Base-by-base conservation (phyloP, 1,139 yeast genomes). In the Hansenula lynferdii region DNA sequence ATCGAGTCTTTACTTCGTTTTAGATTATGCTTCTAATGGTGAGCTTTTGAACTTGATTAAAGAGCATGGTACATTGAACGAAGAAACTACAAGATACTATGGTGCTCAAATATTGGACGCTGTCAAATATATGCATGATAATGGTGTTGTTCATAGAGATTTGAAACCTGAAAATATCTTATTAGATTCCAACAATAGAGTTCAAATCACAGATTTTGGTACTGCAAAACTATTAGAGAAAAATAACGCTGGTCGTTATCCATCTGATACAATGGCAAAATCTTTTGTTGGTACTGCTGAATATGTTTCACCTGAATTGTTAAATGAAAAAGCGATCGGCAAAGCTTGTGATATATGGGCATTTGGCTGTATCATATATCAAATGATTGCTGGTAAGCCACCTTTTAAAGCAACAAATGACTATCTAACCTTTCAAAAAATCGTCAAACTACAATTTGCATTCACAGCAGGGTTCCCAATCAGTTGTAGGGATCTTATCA, bases 361-460 rank as follows among this genome's bases (percentile, higher is more conserved):
- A 0, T 72, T 87, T 48, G 99, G 97, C 2, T 94, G 98, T 62
- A 85, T 94, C 15, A 61, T 94, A 17, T 94, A 78, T 61, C 98
- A 94, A 61, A 80, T 94, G 75, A 83, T 94, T 50, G 87, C 95
- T 18, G 98, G 98, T 1, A 75, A 75, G 39, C 98, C 98, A 1
- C 98, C 99, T 10, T 94, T 94, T 65, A 92, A 90, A 57, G 98
- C 96, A 0, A 69, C 84, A n/a, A 92, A 95, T 39, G 98, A 94
- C 61, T 94, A 89, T 56, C 70, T 86, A 42, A 92, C 97, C 0
- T 94, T 94, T 61, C 97, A 94, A 56, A 89, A 90, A 57, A 89
- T 94, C 50, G 84, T 87, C 52, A 81, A 80, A 54, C 74, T 83
- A 26, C 94, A 90, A 47, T 94, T 79, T 61, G 75, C 86, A 4